Base-by-base conservation (phyloP, 331 rosid genomes). In the Erythrophleum ivorense region DNA sequence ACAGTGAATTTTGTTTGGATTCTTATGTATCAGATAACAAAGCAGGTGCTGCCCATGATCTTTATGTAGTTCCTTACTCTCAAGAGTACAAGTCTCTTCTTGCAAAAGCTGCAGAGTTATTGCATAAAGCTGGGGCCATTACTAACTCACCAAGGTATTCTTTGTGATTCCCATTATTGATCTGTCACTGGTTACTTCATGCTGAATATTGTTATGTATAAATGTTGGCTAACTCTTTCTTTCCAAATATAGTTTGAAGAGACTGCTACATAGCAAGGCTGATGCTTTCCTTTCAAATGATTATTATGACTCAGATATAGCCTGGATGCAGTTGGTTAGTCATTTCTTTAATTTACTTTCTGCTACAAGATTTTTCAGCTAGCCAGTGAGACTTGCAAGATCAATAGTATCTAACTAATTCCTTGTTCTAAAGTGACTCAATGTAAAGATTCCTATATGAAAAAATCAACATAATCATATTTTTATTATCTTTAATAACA, bases 241-340 rank as follows among this genome's bases (percentile, higher is more conserved):
- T 82, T 65, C 75, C 45, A 65, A 77, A 33, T 86, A 84, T 71
- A 95, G 99, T 83, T 93, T 95, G 94, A 91, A 91, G 94, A 89
- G 88, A 82, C 85, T 93, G 83, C 92, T 95, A 52, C 97, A 90
- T 84, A 82, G 94, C 89, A 93, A 91, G 90, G 99, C 97, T 34
- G 85, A 90, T 84, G 96, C 99, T 79, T 92, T 93, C 85, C 94
- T 91, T 78, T 95, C 98, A 66, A 93, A 95, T 86, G 94, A 95
- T 69, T 93, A 95, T 85, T 93, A 95, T 83, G 91, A 88, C 73
- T 95, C 99, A 2, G 98, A 95, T 82, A 77, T 95, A 74, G 97
- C 97, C 18, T 95, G 99, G 99, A 89, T 93, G 93, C 89, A 88
- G 82, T 90, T 95, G 99, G 99, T 95, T 79, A 78, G 98, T 93